phyloP scores from a whole-genome alignment of 2,329 filamentous ascomycete species.

The Hymenotorrendiella dingleyae region DNA sequence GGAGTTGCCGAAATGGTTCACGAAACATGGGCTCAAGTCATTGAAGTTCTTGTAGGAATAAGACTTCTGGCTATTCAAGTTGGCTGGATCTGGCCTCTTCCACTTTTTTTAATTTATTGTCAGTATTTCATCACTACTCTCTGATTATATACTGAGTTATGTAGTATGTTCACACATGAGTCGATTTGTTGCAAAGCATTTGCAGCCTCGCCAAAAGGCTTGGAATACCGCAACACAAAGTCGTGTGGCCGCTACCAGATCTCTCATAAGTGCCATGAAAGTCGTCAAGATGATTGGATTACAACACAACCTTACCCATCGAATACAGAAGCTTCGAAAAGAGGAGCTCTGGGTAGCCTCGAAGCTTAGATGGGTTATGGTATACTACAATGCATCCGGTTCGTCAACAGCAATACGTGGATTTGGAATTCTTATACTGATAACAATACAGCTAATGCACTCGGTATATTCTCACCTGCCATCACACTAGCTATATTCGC shows the following conservation, averaged over 20 bases:
- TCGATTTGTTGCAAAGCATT: slow-evolving; percentile 7
- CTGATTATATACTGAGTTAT: not conserved
- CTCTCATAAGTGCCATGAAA: slow-evolving; percentile 20
- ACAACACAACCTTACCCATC: slow-evolving; percentile 25
- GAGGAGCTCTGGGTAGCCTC: slow-evolving; percentile 28
- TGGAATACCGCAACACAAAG: slow-evolving; percentile 23
- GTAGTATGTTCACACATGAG: slow-evolving; percentile 1
- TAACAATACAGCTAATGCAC: slow-evolving; percentile 16
- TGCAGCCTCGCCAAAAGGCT: slow-evolving; percentile 15
- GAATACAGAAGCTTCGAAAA: slow-evolving; percentile 31
- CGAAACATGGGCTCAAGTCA: slow-evolving; percentile 36
- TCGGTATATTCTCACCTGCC: slow-evolving; percentile 20
- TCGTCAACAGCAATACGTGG: not conserved
- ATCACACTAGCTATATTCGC: slow-evolving; percentile 20
- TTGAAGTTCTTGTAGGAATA: slow-evolving; percentile 37
- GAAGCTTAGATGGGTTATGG: slow-evolving; percentile 31
- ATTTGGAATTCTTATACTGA: not conserved
- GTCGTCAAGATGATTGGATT: slow-evolving; percentile 28
- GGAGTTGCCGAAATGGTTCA: slow-evolving; percentile 34
- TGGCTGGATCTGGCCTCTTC: slow-evolving; percentile 37
- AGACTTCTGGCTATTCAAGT: slow-evolving; percentile 34
- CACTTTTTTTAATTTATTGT: slow-evolving; percentile 37
- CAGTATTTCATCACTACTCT: slow-evolving; percentile 12
- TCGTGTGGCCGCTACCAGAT: slow-evolving; percentile 17
- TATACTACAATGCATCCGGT: slow-evolving; percentile 38